Base-by-base conservation (phyloP, 305 asterid genomes). In the Fraxinus angustifolia region DNA sequence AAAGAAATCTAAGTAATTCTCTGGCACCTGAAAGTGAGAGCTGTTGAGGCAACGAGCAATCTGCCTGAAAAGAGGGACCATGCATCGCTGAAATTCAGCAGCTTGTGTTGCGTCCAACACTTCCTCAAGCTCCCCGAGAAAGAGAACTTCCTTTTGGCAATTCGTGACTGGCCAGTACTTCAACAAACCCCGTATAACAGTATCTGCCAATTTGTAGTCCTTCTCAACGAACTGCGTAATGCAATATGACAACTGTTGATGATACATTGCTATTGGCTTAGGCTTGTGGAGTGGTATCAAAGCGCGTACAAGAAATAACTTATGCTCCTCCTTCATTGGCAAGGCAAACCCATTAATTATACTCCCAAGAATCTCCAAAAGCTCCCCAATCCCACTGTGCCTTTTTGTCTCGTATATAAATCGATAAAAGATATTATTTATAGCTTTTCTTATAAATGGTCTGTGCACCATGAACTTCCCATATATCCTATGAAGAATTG, bases 11-110 rank as follows among this genome's bases (percentile, higher is more conserved):
- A 53, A 50, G n/a, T 42, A 42, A 42, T 42, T 42, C 7, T 50
- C 60, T 19, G 28, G 68, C 28, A 84, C 87, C 87, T 84, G 87
- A 82, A 84, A 84, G 76, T 84, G 87, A 73, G 82, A 77, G 75
- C 87, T 84, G 75, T 81, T 77, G 35, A 84, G 87, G 82, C 87
- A 77, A 38, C 84, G 84, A 40, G 82, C 84, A 19, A 84, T 84
- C 76, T 84, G 87, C 75, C 84, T 81, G 79, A 84, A 84, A 81
- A 84, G 87, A 40, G 87, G 87, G 53, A 81, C 87, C 84, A 84
- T 73, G 62, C 82, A 81, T n/a, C 87, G 87, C 70, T 84, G 87
- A 72, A 84, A 84, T 73, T 84, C 87, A 12, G 87, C 84, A 0
- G 78, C 80, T 68, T 84, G 87, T 77, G 87, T 84, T 33, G 84